Evolutionary conservation across 495 filamentous ascomycete genomes (phyloP).

Genomic region (Terfezia claveryi): DNA sequence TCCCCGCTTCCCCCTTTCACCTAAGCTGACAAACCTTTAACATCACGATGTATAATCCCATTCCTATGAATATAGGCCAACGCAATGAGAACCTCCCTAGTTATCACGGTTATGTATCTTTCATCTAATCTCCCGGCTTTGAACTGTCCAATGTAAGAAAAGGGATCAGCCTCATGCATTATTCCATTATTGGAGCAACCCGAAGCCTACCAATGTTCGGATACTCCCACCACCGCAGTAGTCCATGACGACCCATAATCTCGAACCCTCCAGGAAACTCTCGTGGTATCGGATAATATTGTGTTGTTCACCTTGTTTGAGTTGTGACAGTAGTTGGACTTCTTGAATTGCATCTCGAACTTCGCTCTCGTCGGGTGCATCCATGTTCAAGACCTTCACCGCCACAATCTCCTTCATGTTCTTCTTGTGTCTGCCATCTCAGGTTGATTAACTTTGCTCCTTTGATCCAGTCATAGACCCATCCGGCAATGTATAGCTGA

Average conservation of each 20-base stretch:
- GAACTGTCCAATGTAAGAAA: slow-evolving; percentile 20
- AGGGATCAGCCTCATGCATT: slow-evolving; percentile 20
- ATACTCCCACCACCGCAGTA: slow-evolving; percentile 91
- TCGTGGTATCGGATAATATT: slow-evolving; percentile 86
- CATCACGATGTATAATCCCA: slow-evolving; percentile 85
- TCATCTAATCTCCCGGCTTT: slow-evolving; percentile 59
- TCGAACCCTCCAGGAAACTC: slow-evolving; percentile 61
- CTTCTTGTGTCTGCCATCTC: neutral
- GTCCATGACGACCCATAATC: slow-evolving; percentile 90
- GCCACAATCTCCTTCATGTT: slow-evolving; percentile 48
- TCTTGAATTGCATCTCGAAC: slow-evolving; percentile 65
- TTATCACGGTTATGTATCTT: slow-evolving; percentile 71
- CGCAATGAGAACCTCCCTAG: slow-evolving; percentile 67
- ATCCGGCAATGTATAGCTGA: neutral
- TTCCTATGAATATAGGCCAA: slow-evolving; percentile 73
- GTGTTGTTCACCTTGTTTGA: slow-evolving; percentile 61
- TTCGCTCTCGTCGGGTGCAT: slow-evolving; percentile 55
- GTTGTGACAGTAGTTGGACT: slow-evolving; percentile 60
- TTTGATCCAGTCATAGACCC: neutral
- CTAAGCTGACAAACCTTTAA: slow-evolving; percentile 43
- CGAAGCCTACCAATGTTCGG: slow-evolving; percentile 46
- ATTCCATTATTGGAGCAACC: neutral
- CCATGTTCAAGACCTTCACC: slow-evolving; percentile 91
- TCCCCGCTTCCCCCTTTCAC: neutral
- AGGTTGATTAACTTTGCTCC: neutral